Evolutionary conservation across 2,329 filamentous ascomycete species (phyloP).

Genomic region (Colletotrichum melonis): DNA sequence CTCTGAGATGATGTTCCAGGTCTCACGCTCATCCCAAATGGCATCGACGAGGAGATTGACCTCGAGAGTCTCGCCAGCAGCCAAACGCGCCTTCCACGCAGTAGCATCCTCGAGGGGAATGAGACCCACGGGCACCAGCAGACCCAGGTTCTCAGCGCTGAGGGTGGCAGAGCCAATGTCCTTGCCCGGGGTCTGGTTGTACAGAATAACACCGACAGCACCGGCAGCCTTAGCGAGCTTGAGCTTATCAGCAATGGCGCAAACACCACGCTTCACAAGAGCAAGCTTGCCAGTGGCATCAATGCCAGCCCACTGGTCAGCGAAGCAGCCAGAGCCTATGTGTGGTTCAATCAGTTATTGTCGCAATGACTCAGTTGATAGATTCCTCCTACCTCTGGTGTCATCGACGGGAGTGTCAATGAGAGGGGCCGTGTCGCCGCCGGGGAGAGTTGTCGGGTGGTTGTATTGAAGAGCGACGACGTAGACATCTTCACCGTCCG

Average conservation of each 20-base stretch:
- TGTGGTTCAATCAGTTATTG: not conserved
- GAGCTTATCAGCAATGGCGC: constrained; percentile 56
- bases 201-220: constrained; percentile 63
- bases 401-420: constrained; percentile 51
- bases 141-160: constrained; percentile 51
- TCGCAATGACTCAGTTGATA: not conserved
- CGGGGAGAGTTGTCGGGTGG: constrained; percentile 52
- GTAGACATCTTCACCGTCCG: constrained; percentile 56
- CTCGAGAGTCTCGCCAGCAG: constrained; percentile 46
- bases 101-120: constrained; percentile 49
- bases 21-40: constrained; percentile 47
- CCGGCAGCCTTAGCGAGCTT: constrained; percentile 55
- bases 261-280: constrained; percentile 57
- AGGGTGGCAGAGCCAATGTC: constrained; percentile 63
- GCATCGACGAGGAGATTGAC: constrained; percentile 52
- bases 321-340: constrained; percentile 53
- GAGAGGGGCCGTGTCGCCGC: constrained; percentile 50
- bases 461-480: constrained; percentile 59
- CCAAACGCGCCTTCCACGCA: constrained; percentile 48
- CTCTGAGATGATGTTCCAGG: constrained; percentile 56
- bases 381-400: constrained; percentile 34
- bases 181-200: constrained; percentile 67
- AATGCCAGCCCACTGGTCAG: constrained; percentile 56
- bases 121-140: constrained; percentile 50
- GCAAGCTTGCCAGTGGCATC: constrained; percentile 57